These are phyloP conservation scores for Microbotryum violaceum DNA, from an alignment of 1,284 basidiomycete species.

Conservation along the genomic window DNA sequence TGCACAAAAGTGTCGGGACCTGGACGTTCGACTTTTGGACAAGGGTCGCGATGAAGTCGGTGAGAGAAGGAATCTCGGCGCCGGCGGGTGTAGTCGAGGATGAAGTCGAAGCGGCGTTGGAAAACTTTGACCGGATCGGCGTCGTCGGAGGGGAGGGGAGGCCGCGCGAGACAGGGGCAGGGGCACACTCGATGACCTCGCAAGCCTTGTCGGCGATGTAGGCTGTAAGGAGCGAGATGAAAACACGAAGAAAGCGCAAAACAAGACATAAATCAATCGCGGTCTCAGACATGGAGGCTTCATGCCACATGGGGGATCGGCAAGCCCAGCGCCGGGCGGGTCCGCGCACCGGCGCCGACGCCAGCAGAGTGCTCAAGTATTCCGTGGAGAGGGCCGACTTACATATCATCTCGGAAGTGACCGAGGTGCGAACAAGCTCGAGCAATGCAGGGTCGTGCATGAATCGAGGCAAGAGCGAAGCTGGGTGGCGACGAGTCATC, in stretches of 20 bases:
- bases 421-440: constrained; percentile 63
- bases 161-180: constrained; percentile 1
- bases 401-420: constrained; percentile 71
- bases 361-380: background rate
- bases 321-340: too few relatives aligned
- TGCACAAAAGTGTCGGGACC: constrained; percentile 80
- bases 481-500: constrained; percentile 27
- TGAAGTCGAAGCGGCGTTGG: constrained; percentile 3
- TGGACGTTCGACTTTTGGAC: constrained; percentile 72
- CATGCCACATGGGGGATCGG: background rate
- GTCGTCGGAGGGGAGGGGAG: constrained; percentile 29
- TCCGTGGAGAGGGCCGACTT: background rate
- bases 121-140: constrained; percentile 3
- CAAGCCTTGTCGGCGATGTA: constrained; percentile 26
- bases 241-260: background rate
- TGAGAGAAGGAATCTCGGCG: constrained; percentile 56
- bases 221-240: constrained; percentile 5
- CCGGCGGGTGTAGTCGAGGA: constrained; percentile 5
- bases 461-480: constrained; percentile 26
- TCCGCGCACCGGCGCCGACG: too few relatives aligned
- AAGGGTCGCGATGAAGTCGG: constrained; percentile 78
- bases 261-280: background rate
- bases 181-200: constrained; percentile 28
- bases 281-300: background rate
- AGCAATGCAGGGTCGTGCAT: constrained; percentile 66